Evolutionary conservation across 768 basidiomycete species (phyloP).

Genomic region (Tricholoma bakamatsutake): DNA sequence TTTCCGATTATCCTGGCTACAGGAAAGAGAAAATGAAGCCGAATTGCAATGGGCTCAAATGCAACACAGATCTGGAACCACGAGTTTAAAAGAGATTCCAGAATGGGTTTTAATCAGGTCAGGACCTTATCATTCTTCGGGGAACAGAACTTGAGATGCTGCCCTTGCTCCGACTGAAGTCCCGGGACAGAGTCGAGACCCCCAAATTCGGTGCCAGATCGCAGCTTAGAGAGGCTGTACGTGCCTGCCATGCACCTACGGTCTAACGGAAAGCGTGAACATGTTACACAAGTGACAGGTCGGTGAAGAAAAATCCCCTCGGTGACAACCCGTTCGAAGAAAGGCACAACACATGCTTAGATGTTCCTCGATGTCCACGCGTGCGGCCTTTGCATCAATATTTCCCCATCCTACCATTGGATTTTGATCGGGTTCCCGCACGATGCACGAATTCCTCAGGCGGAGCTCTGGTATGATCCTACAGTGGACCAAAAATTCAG

Average conservation of each 20-base stretch:
- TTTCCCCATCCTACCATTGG: conserved; percentile 25
- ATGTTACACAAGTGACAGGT: conserved; percentile 13
- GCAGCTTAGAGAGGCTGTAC: conserved; percentile 21
- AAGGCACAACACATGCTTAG: conserved; percentile 17
- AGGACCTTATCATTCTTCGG: conserved; percentile 24
- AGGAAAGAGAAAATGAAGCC: conserved; percentile 19
- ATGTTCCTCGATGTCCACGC: conserved; percentile 19
- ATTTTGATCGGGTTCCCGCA: conserved; percentile 26
- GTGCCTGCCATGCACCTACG: conserved; percentile 12
- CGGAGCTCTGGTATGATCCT: conserved; percentile 20
- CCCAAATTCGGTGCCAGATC: conserved; percentile 26
- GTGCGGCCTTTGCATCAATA: conserved; percentile 6
- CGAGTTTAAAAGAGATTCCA: conserved; percentile 35
- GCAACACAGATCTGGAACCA: conserved; percentile 18
- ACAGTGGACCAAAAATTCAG: conserved; percentile 10
- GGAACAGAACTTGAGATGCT: conserved; percentile 22
- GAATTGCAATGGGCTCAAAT: conserved; percentile 26
- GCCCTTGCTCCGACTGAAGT: conserved; percentile 16
- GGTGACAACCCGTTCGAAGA: conserved; percentile 12
- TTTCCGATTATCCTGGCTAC: conserved; percentile 27
- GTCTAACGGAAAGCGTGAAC: conserved; percentile 16
- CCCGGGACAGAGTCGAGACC: conserved; percentile 19
- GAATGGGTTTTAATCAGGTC: conserved; percentile 20
- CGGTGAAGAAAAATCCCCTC: conserved; percentile 20
- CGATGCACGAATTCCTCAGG: conserved; percentile 13